These are phyloP conservation scores for Tuber aestivum DNA, from an alignment of 495 filamentous ascomycete species.

Conservation along the genomic window DNA sequence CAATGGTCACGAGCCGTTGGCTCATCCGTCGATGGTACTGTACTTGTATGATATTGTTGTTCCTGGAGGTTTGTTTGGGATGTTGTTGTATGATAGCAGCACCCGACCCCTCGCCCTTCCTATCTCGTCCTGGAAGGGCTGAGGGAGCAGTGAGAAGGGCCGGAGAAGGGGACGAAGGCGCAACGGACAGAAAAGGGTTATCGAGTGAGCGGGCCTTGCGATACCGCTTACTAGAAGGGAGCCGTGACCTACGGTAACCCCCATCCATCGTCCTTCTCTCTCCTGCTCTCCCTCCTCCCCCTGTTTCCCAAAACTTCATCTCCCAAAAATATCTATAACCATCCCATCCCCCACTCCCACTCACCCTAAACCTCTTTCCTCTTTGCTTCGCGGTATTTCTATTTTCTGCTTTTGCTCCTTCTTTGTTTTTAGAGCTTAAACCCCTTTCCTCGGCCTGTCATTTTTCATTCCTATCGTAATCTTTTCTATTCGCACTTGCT, in stretches of 20 bases:
- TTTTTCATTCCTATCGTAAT: background rate
- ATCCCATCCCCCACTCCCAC: conserved; percentile 13
- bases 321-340: conserved; percentile 20
- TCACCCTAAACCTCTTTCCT: conserved; percentile 14
- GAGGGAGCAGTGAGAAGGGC: background rate
- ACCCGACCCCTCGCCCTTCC: conserved; percentile 5
- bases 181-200: background rate
- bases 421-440: conserved; percentile 17
- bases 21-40: background rate
- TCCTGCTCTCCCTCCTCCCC: conserved; percentile 6
- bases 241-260: conserved; percentile 3
- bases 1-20: background rate
- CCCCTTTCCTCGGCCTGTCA: conserved; percentile 1
- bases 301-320: background rate
- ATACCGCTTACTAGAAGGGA: background rate
- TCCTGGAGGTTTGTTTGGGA: conserved; percentile 1
- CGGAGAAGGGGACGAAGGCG: background rate
- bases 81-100: background rate
- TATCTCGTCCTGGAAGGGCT: conserved; percentile 4
- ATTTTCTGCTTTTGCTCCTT: conserved; percentile 15
- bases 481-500: background rate
- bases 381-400: conserved; percentile 17
- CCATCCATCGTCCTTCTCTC: conserved; percentile 9
- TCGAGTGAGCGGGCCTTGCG: background rate
- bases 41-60: too few species aligned